Percentiles rank a stretch among this genome's conserved stretches.
Evolutionary conservation across 768 basidiomycete genomes (phyloP).

Genomic region (Amanita muscaria): DNA sequence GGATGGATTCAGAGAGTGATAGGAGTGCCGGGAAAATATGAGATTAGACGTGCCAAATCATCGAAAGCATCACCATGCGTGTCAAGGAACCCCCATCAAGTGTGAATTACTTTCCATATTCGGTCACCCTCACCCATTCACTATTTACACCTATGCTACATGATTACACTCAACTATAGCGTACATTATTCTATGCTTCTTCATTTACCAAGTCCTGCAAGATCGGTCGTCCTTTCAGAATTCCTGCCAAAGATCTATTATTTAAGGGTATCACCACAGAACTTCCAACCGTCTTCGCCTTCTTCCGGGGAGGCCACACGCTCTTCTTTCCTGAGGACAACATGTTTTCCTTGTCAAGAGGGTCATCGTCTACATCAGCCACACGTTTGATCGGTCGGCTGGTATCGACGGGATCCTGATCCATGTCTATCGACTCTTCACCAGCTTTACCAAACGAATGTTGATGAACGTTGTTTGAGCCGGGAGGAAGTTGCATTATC

Average conservation of each 20-base stretch:
- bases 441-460: constrained; percentile 13
- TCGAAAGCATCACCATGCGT: not conserved
- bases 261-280: not conserved
- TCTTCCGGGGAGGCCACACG: constrained; percentile 10
- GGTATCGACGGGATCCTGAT: constrained; percentile 16
- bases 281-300: constrained; percentile 9
- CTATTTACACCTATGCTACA: too few relatives aligned
- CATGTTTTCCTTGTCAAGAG: constrained; percentile 3
- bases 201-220: constrained; percentile 53
- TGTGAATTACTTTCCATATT: constrained; percentile 2
- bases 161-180: too few relatives aligned
- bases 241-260: constrained; percentile 20
- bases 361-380: not conserved
- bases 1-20: not conserved
- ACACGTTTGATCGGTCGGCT: not conserved
- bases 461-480: constrained; percentile 47
- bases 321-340: constrained; percentile 2
- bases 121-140: not conserved
- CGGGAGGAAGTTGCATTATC: constrained; percentile 51
- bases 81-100: not conserved
- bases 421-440: constrained; percentile 12
- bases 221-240: constrained; percentile 50
- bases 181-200: constrained; percentile 9
- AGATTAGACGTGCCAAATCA: not conserved
- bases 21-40: not conserved